These are phyloP conservation scores for Hysterium pulicare DNA, from an alignment of 2,329 filamentous ascomycete genomes.

Conservation along the genomic window DNA sequence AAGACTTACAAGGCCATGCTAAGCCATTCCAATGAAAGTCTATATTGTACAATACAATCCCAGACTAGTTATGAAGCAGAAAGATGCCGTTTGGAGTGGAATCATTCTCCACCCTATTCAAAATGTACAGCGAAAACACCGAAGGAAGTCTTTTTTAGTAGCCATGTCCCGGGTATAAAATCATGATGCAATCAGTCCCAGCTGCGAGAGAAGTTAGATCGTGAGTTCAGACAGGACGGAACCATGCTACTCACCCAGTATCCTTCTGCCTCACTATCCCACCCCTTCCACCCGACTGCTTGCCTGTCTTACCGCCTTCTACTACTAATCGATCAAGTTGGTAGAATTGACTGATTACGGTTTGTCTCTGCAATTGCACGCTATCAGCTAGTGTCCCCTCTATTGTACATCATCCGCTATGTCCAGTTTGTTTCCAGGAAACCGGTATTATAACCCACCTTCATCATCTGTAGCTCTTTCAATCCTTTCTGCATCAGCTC, in stretches of 20 bases:
- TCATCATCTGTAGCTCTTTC: constrained; percentile 82
- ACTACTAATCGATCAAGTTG: constrained; percentile 89
- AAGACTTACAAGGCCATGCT: too few relatives aligned
- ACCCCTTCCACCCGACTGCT: constrained; percentile 64
- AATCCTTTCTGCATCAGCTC: constrained; percentile 85
- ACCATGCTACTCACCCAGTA: constrained; percentile 67
- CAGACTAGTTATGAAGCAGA: constrained; percentile 3
- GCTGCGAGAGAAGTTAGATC: constrained; percentile 16
- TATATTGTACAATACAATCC: constrained; percentile 9
- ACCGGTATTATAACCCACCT: constrained; percentile 58
- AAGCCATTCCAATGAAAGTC: not conserved
- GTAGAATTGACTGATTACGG: constrained; percentile 90
- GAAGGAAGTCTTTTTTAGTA: too few relatives aligned
- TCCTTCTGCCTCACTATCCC: constrained; percentile 74
- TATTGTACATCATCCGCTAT: constrained; percentile 8
- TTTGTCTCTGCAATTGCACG: constrained; percentile 73
- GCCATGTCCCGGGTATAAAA: too few relatives aligned
- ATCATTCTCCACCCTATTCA: not conserved
- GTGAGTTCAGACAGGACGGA: too few relatives aligned
- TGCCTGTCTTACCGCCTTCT: constrained; percentile 78
- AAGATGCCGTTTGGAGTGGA: constrained; percentile 1
- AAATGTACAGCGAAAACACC: constrained; percentile 1
- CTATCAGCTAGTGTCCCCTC: constrained; percentile 43
- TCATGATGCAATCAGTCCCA: constrained; percentile 22
- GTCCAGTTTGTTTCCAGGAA: too few relatives aligned